Base-by-base conservation (phyloP, 2,329 filamentous ascomycete species). In the Furcasterigmium furcatum region DNA sequence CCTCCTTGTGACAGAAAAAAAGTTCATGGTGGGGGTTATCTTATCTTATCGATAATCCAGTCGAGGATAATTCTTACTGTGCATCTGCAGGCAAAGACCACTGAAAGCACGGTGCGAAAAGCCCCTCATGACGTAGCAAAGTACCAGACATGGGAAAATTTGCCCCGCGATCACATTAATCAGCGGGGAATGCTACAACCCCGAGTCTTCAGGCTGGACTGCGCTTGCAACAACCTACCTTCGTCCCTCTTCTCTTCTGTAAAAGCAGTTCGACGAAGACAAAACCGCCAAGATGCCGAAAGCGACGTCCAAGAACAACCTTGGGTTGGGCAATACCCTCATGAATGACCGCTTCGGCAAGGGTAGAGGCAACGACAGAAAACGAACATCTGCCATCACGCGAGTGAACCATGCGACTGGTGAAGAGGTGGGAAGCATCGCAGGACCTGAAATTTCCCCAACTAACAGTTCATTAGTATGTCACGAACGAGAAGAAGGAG, bases 331-430 rank as follows among this genome's bases (percentile, higher is more conserved):
- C 65, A 96, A 96, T 73, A 84, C 87, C 72, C 82, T 99, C 64
- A 99, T 99, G 94, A 97, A 97, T 66, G 94, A 97, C 72, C 87
- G 92, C 47, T 96, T 97, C 68, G 90, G 91, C 62, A 95, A 94
- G 71, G 88, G 89, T 60, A 96, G 95, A 68, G 88, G 90, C 54
- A 65, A 78, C 43, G 87, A 91, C 65, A 85, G 91, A 65, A 92
- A 90, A 70, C 87, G 86, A 63, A 80, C 63, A 5, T 64, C 67
- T 1, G 74, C 70, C 41, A 73, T 82, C 48, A 77, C 75, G 20
- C 82, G 88, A 60, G 87, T 90, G 52, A 84, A 91, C 65, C 82
- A 91, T 59, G 76, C 82, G 21, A 90, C 88, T 19, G 91, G 90
- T 62, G 88, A 95, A 64, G 84, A 85, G 55, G 79, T 82, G 62